Conservation (phyloP, 2,329 filamentous ascomycete genomes). For the Scorias spongiosa region DNA sequence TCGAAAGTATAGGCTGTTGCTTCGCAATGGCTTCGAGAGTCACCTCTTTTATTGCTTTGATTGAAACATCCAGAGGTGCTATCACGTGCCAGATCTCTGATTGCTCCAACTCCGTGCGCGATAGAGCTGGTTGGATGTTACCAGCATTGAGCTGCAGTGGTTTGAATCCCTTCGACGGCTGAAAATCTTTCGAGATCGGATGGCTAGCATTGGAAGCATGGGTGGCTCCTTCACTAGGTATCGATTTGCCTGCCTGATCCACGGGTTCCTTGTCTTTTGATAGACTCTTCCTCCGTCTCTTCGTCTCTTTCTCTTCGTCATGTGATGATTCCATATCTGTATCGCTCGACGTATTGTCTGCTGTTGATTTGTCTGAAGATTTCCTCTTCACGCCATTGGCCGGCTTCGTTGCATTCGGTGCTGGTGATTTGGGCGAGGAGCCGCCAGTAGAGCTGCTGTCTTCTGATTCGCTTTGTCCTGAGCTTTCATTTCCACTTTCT, state of each 20-base stretch:
- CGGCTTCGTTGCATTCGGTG: constrained; percentile 24
- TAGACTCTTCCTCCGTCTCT: constrained; percentile 1
- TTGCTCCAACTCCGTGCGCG: constrained; percentile 36
- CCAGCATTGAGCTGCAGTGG: constrained; percentile 24
- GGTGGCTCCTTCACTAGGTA: background rate
- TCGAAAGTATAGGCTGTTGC: constrained; percentile 41
- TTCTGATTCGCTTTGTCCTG: background rate
- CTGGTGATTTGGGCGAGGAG: constrained; percentile 4
- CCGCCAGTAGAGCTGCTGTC: background rate
- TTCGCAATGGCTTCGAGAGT: constrained; percentile 43
- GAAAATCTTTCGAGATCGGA: constrained; percentile 5
- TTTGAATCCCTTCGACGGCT: constrained; percentile 31
- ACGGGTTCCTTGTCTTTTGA: constrained; percentile 2
- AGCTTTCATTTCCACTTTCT: background rate
- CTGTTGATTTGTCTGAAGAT: constrained; percentile 1
- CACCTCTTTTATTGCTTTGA: constrained; percentile 50
- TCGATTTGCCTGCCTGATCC: background rate
- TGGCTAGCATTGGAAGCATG: background rate
- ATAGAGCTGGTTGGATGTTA: constrained; percentile 21
- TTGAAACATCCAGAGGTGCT: constrained; percentile 52
- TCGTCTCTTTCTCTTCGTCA: background rate
- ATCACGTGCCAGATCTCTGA: constrained; percentile 75
- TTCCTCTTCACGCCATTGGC: constrained; percentile 8
- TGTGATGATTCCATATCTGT: constrained; percentile 1
- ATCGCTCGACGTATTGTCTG: constrained; percentile 6